A percentile compares a stretch with the other conserved stretches of the same genome.
Conservation (phyloP, 2,329 filamentous ascomycete genomes). For the Diaporthe vaccinii region DNA sequence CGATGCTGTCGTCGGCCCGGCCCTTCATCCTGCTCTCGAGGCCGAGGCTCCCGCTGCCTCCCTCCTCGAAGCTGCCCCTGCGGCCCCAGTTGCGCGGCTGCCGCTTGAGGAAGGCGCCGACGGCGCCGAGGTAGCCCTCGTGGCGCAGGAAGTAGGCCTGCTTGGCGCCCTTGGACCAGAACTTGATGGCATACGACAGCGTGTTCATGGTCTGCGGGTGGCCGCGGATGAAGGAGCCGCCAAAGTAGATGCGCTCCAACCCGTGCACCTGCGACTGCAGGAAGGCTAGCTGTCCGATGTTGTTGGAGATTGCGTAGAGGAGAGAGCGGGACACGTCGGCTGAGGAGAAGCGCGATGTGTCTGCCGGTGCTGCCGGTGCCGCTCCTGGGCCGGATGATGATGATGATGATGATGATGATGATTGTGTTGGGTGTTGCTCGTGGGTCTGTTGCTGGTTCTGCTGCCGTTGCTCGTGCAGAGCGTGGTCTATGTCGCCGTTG, state of each 20-base stretch:
- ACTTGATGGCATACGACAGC: slow-evolving; percentile 94
- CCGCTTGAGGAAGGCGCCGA: slow-evolving; percentile 92
- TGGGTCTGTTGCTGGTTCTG: slow-evolving; percentile 41
- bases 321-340: slow-evolving; percentile 92
- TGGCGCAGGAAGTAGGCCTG: slow-evolving; percentile 97
- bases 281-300: slow-evolving; percentile 97
- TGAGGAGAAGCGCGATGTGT: slow-evolving; percentile 71
- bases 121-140: slow-evolving; percentile 93
- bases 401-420: slow-evolving; percentile 46
- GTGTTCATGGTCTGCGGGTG: slow-evolving; percentile 99
- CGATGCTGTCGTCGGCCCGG: slow-evolving; percentile 30
- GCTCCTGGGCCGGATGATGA: slow-evolving; percentile 47
- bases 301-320: slow-evolving; percentile 96
- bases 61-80: slow-evolving; percentile 79
- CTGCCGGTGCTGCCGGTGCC: slow-evolving; percentile 40
- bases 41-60: slow-evolving; percentile 39
- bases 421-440: slow-evolving; percentile 20
- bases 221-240: slow-evolving; percentile 95
- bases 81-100: slow-evolving; percentile 94
- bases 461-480: slow-evolving; percentile 41
- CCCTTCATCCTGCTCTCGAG: slow-evolving; percentile 49
- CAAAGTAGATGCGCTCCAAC: slow-evolving; percentile 95
- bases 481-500: slow-evolving; percentile 62
- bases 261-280: slow-evolving; percentile 96
- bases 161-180: slow-evolving; percentile 93